Evolutionary conservation across 345 rosid species (phyloP).

Genomic region (Diplotaxis tenuifolia): DNA sequence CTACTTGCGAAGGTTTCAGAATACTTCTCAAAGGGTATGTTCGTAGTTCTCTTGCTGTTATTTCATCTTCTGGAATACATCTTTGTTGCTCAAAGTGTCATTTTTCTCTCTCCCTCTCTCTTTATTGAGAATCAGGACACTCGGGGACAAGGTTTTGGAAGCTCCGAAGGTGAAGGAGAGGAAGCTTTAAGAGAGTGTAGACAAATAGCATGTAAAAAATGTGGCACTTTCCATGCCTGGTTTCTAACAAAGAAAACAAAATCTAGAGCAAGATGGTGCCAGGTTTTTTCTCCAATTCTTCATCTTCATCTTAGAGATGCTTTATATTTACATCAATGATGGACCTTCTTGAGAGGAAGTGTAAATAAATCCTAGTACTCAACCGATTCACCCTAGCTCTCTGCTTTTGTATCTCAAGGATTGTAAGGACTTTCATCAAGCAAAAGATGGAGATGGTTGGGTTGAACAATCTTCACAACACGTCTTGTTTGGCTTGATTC

Average conservation of each 20-base stretch:
- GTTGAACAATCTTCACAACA: slow-evolving; percentile 87
- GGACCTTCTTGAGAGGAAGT: slow-evolving; percentile 14
- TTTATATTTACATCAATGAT: not conserved
- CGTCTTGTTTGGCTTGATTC: slow-evolving; percentile 74
- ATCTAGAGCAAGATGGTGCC: slow-evolving; percentile 98
- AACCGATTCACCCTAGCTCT: not conserved
- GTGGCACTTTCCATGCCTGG: slow-evolving; percentile 80
- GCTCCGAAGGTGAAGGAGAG: slow-evolving; percentile 55
- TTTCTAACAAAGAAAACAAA: slow-evolving; percentile 65
- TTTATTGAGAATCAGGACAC: slow-evolving; percentile 39
- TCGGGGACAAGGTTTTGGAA: slow-evolving; percentile 57
- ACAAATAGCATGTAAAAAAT: slow-evolving; percentile 86
- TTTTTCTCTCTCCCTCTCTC: not conserved
- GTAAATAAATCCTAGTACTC: not conserved
- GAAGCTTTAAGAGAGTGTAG: slow-evolving; percentile 74
- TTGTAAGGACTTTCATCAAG: slow-evolving; percentile 88
- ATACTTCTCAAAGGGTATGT: slow-evolving; percentile 72
- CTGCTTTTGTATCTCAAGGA: slow-evolving; percentile 52
- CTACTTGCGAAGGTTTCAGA: slow-evolving; percentile 76
- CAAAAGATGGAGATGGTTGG: slow-evolving; percentile 99
- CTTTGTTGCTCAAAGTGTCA: slow-evolving; percentile 11
- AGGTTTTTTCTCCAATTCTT: slow-evolving; percentile 56
- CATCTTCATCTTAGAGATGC: slow-evolving; percentile 16
- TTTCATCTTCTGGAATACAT: not conserved
- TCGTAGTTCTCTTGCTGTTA: not conserved